Evolutionary conservation across 352 stramenopile genomes (phyloP), one percentile per base, ranked within the genome.

Genomic region (Globisporangium okanoganense): DNA sequence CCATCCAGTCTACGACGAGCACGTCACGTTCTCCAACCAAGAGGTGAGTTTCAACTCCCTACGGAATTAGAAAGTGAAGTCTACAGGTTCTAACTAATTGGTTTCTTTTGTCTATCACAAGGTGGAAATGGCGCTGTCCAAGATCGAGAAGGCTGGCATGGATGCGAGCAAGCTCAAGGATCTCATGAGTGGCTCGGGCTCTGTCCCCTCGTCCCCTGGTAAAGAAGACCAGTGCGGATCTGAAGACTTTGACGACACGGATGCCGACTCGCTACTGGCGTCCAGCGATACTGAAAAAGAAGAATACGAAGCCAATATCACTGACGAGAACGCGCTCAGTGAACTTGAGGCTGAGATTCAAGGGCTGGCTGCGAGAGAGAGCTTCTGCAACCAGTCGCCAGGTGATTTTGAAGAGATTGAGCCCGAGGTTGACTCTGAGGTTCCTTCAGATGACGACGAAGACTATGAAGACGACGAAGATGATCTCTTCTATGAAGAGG

Each of bases 61-160:
- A 33, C 29, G 6, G 25, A 38, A 5, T 25, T 40, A 25, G 7
- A 7, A 9, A 18, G 22, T 20, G 13, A 8, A 22, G 18, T 40
- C 7, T 27, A 6, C 14, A 45, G 40, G 36, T 54, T 9, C 18
- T 43, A 43, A 43, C 29, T 25, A 33, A 2, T 24, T 27, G 16
- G 5, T 1, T 5, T 14, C 14, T 12, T 29, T 31, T 54, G 38
- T 16, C 9, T 31, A 1, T 8, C 25, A 56, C 14, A 58, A 88
- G 82, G 31, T 89, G 7, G 78, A 92, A 27, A 83, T 87, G 68
- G 79, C 78, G 27, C 71, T 90, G 51, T 87, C 79, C 3, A 88
- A 88, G 64, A 81, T 88, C 25, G 75, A 88, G 38, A 75, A 74
- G 58, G 72, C 79, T 10, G 82, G 81, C 3, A 68, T 85, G 12